Percentiles rank a stretch among this genome's conserved stretches.
Conservation (phyloP, 2,329 filamentous ascomycete species). For the Zymoseptoria passerinii region DNA sequence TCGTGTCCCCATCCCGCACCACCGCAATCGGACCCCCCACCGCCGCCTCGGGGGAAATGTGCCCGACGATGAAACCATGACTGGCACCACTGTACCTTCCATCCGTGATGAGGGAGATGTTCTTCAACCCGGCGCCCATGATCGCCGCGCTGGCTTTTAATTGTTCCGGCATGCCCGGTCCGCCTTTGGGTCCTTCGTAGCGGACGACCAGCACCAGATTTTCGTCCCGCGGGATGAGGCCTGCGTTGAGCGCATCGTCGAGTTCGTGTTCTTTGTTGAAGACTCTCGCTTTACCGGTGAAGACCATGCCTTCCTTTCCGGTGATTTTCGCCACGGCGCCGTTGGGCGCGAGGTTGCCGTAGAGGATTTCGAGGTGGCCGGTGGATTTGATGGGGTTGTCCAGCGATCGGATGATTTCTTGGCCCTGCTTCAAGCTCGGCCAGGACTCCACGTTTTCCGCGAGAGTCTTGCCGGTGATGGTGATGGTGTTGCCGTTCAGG, state of each 20-base stretch:
- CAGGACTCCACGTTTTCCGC: conserved; percentile 71
- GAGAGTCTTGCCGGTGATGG: conserved; percentile 76
- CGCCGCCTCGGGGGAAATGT: conserved; percentile 84
- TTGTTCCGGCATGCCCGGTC: conserved; percentile 94
- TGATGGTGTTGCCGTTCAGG: conserved; percentile 69
- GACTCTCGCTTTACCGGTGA: conserved; percentile 71
- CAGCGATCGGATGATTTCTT: conserved; percentile 74
- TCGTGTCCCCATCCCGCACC: conserved; percentile 68
- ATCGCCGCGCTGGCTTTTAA: conserved; percentile 80
- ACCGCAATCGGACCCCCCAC: conserved; percentile 82
- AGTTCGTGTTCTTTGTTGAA: conserved; percentile 81
- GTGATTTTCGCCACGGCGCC: conserved; percentile 95
- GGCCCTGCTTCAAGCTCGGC: conserved; percentile 65
- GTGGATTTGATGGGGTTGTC: conserved; percentile 76
- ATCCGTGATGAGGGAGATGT: conserved; percentile 86
- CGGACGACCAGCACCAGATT: conserved; percentile 85
- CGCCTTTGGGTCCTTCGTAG: conserved; percentile 89
- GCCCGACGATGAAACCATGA: conserved; percentile 89
- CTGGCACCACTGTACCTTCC: conserved; percentile 81
- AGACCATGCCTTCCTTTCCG: conserved; percentile 80
- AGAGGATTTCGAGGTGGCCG: conserved; percentile 81
- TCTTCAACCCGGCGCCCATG: conserved; percentile 82
- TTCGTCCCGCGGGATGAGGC: conserved; percentile 63
- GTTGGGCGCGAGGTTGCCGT: conserved; percentile 78
- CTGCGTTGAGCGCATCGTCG: conserved; percentile 62